Conservation (phyloP, 305 asterid species). For the Rubia peregrina region DNA sequence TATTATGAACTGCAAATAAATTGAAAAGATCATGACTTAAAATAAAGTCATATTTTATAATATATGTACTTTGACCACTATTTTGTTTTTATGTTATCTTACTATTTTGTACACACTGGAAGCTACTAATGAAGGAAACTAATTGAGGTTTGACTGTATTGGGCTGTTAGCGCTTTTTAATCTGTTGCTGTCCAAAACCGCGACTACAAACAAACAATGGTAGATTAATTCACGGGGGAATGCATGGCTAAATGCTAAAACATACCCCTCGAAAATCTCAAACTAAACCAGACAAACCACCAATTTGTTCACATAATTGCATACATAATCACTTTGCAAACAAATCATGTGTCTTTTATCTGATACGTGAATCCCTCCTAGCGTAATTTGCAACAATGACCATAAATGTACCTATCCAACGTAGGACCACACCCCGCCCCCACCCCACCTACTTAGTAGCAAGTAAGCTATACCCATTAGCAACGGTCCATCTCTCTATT, state of each 20-base stretch:
- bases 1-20: too few species aligned
- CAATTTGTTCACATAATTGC: not conserved
- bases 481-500: not conserved
- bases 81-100: not conserved
- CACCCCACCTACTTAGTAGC: constrained; percentile 2
- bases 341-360: constrained; percentile 19
- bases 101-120: not conserved
- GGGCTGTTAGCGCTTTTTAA: not conserved
- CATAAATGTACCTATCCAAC: constrained; percentile 12
- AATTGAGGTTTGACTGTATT: constrained; percentile 2
- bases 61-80: not conserved
- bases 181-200: not conserved
- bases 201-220: constrained; percentile 2
- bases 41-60: too few species aligned
- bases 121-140: not conserved
- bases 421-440: constrained; percentile 14
- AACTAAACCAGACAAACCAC: not conserved
- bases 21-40: too few species aligned
- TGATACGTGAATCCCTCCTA: constrained; percentile 14
- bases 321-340: constrained; percentile 1
- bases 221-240: not conserved
- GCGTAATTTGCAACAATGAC: constrained; percentile 12
- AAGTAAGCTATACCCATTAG: not conserved
- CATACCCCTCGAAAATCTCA: constrained; percentile 4
- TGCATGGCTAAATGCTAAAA: constrained; percentile 6